phyloP scores from a whole-genome alignment of 345 rosid genomes.

The Moricandia moricandioides region DNA sequence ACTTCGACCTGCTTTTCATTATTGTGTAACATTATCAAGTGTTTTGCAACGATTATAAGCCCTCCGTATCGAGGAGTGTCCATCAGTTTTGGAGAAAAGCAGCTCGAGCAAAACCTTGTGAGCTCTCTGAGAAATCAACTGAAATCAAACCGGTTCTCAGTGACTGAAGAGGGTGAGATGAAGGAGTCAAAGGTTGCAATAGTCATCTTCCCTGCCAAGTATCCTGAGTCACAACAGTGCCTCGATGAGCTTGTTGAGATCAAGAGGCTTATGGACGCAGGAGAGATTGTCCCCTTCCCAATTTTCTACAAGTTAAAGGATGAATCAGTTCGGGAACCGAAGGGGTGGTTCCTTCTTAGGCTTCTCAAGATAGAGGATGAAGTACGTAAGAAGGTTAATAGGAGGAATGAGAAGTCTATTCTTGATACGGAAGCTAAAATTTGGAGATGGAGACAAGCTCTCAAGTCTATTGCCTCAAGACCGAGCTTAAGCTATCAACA shows the following conservation, averaged over 20 bases:
- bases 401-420: neutral
- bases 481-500: neutral
- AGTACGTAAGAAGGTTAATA: neutral
- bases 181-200: neutral
- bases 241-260: too few species aligned
- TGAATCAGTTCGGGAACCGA: neutral
- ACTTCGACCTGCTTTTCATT: neutral
- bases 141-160: neutral
- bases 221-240: too few species aligned
- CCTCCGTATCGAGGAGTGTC: neutral
- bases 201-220: neutral
- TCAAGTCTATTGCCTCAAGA: conserved; percentile 5
- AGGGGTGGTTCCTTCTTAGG: neutral
- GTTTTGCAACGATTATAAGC: neutral
- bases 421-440: conserved; percentile 19
- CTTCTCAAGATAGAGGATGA: conserved; percentile 5
- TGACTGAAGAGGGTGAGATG: neutral
- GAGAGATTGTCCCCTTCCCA: neutral
- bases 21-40: neutral
- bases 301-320: neutral
- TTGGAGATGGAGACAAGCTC: conserved; percentile 16
- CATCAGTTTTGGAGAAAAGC: conserved; percentile 18
- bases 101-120: neutral
- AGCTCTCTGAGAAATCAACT: neutral
- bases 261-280: conserved; percentile 12